A percentile compares a stretch with the other conserved stretches of the same genome.
These are phyloP conservation scores for Acer negundo DNA, from an alignment of 345 rosid genomes.

Conservation along the genomic window DNA sequence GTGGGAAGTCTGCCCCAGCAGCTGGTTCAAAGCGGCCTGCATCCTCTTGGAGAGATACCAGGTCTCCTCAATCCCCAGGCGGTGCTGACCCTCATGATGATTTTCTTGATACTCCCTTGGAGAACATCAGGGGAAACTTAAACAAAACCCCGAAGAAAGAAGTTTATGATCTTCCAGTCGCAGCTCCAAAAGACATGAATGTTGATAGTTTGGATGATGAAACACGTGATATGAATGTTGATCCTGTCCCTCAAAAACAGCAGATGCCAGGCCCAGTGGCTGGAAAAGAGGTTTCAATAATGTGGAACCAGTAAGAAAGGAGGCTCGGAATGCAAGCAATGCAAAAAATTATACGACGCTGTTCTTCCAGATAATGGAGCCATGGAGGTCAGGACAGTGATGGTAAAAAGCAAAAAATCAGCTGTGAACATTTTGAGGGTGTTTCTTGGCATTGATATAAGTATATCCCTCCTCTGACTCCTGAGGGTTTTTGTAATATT, in stretches of 20 bases:
- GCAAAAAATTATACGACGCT: constrained; percentile 94
- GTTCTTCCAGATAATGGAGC: constrained; percentile 62
- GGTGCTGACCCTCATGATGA: constrained; percentile 87
- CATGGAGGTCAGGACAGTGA: constrained; percentile 33
- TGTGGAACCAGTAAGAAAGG: constrained; percentile 79
- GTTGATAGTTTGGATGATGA: constrained; percentile 59
- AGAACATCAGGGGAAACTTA: constrained; percentile 54
- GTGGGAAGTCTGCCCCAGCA: constrained; percentile 39
- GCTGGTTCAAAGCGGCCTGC: constrained; percentile 67
- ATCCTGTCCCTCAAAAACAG: constrained; percentile 39
- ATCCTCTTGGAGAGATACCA: constrained; percentile 76
- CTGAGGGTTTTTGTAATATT: constrained; percentile 97
- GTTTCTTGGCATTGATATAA: constrained; percentile 90
- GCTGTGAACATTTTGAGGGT: constrained; percentile 93
- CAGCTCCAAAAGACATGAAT: constrained; percentile 30
- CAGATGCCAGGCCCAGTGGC: constrained; percentile 36
- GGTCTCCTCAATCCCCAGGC: constrained; percentile 53
- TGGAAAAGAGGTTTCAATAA: constrained; percentile 61
- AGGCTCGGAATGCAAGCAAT: constrained; percentile 85
- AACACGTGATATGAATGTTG: constrained; percentile 67
- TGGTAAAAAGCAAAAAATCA: constrained; percentile 35
- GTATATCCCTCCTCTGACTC: constrained; percentile 83
- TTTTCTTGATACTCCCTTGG: constrained; percentile 82
- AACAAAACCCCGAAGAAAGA: constrained; percentile 40
- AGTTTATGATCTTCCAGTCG: constrained; percentile 7